Conservation (phyloP, 768 basidiomycete genomes). For the Mycena venus region DNA sequence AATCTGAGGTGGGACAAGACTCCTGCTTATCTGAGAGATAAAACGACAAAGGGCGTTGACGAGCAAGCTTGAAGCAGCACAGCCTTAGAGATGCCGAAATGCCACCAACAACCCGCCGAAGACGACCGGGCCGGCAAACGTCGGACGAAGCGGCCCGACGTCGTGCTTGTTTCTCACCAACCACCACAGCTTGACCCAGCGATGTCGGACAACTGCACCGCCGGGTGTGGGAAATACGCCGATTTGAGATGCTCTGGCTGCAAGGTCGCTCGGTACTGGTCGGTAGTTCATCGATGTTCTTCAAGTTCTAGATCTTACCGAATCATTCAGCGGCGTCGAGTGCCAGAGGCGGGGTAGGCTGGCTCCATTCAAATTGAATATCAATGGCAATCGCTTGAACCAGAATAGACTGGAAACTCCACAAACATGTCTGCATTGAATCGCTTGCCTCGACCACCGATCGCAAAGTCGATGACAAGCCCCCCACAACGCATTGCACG, state of each 20-base stretch:
- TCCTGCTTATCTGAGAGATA: too few species aligned
- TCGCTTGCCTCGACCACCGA: not conserved
- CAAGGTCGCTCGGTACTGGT: constrained; percentile 10
- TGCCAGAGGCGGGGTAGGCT: constrained; percentile 3
- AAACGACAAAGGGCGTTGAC: too few species aligned
- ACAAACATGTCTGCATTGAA: constrained; percentile 2
- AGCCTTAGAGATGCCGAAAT: too few species aligned
- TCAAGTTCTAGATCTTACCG: not conserved
- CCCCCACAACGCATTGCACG: constrained; percentile 7
- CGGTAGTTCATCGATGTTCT: not conserved
- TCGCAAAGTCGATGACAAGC: not conserved
- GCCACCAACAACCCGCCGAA: too few species aligned
- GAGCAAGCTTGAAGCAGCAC: too few species aligned
- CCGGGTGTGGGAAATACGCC: not conserved
- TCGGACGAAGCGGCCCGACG: too few species aligned
- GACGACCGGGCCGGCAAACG: too few species aligned
- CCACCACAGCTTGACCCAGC: too few species aligned
- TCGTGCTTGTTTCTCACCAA: too few species aligned
- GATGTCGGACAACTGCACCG: not conserved
- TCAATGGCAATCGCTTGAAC: not conserved
- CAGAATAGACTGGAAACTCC: constrained; percentile 3
- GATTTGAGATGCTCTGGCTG: not conserved
- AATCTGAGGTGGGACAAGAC: too few species aligned
- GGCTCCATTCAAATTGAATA: not conserved
- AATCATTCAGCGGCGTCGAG: not conserved